phyloP scores from a whole-genome alignment of 2,329 filamentous ascomycete species.

The Ramularia collo-cygni region DNA sequence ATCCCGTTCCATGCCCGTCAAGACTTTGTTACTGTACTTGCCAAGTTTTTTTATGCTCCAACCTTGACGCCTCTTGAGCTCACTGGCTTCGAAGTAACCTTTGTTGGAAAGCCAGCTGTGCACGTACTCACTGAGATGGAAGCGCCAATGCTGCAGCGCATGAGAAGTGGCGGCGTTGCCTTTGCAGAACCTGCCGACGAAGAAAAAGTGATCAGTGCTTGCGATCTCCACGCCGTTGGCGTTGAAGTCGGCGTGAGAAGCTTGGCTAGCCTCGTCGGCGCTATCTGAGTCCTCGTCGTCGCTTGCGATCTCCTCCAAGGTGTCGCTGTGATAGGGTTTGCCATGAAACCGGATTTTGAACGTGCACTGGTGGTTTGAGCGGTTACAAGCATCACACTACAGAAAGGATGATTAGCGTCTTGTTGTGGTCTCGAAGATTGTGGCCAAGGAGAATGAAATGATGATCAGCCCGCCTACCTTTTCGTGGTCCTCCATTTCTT shows the following conservation, averaged over 20 bases:
- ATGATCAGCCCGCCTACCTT: too few relatives aligned
- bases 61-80: conserved; percentile 54
- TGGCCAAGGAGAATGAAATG: too few relatives aligned
- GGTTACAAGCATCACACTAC: conserved; percentile 64
- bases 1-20: conserved; percentile 55
- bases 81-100: conserved; percentile 51
- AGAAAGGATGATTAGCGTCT: too few relatives aligned
- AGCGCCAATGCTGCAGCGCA: conserved; percentile 67
- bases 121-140: conserved; percentile 66
- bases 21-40: conserved; percentile 56
- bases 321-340: conserved; percentile 57
- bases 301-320: conserved; percentile 55
- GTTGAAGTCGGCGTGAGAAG: conserved; percentile 36
- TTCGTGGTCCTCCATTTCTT: too few relatives aligned
- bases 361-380: conserved; percentile 60
- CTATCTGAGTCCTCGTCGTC: conserved; percentile 50
- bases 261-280: conserved; percentile 26
- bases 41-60: conserved; percentile 54
- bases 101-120: conserved; percentile 53
- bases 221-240: conserved; percentile 44
- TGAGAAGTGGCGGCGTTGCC: conserved; percentile 64
- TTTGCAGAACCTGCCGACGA: conserved; percentile 53
- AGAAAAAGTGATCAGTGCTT: conserved; percentile 42
- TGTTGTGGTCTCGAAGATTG: too few relatives aligned
- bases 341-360: conserved; percentile 58